Percentiles rank a stretch among this genome's conserved stretches.
These are phyloP conservation scores for Boletus coccyginus DNA, from an alignment of 768 basidiomycete genomes.

Conservation along the genomic window DNA sequence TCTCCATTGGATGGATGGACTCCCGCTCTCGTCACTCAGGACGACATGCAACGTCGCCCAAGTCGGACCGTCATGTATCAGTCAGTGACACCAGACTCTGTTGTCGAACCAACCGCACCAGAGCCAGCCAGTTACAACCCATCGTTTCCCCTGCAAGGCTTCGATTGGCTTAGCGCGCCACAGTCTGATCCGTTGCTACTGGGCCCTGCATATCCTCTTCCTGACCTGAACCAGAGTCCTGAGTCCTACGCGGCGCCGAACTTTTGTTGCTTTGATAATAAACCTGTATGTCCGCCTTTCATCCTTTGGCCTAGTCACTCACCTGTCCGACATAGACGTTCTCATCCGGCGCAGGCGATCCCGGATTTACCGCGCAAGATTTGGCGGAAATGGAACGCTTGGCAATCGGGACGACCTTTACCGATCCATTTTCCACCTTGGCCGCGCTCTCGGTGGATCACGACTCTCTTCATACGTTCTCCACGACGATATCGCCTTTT, in stretches of 20 bases:
- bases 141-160: background rate
- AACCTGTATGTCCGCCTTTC: conserved; percentile 13
- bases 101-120: conserved; percentile 5
- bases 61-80: conserved; percentile 35
- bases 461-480: background rate
- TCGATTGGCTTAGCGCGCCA: conserved; percentile 16
- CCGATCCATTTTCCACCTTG: conserved; percentile 21
- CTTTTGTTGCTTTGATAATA: conserved; percentile 6
- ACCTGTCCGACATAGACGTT: conserved; percentile 1
- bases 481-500: conserved; percentile 19
- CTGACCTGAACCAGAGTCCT: background rate
- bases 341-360: background rate
- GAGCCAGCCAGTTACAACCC: background rate
- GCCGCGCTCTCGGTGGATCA: background rate
- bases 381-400: conserved; percentile 18
- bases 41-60: conserved; percentile 36
- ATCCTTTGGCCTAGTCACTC: background rate
- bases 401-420: conserved; percentile 19
- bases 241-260: background rate
- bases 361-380: conserved; percentile 7
- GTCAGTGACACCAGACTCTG: conserved; percentile 18
- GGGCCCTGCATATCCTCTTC: background rate
- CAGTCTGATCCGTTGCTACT: conserved; percentile 2
- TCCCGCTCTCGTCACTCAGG: conserved; percentile 23
- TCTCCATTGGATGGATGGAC: conserved; percentile 16